Base-by-base conservation (phyloP, 495 filamentous ascomycete species). In the Aspergillus baeticus region DNA sequence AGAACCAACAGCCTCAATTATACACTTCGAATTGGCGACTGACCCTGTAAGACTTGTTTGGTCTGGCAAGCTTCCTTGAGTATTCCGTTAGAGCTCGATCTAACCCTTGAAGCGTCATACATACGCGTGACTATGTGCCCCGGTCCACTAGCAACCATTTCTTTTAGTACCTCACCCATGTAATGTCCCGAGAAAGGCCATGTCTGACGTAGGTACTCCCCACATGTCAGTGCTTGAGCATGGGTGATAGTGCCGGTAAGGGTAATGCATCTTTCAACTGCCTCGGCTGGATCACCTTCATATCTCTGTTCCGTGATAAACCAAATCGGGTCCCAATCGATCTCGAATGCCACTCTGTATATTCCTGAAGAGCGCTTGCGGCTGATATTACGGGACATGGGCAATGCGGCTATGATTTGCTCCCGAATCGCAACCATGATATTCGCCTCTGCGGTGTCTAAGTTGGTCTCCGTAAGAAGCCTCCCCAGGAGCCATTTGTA, bases 151-250 rank as follows among this genome's bases (percentile, higher is more conserved):
- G 3, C 8, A 8, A 29, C 8, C 8, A 29, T 29, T 29, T 29
- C 26, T 29, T 8, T 29, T 3, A 29, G 26, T 8, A 29, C 4
- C 8, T 8, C 26, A 29, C 3, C 8, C 26, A 29, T 29, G 26
- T 8, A 29, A 8, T 29, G 4, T 8, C 26, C 26, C 3, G 26
- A 29, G 26, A 29, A 29, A 43, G 68, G 71, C 71, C 71, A 74
- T 29, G 57, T 63, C 52, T 70, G 71, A 5, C 15, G 11, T 37
- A 74, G 51, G 56, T 72, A 74, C 29, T 65, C 17, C 5, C 20
- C 38, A 43, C 64, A 67, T 17, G 66, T 67, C 26, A 66, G 15
- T 31, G 69, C 68, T 48, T 72, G 69, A 13, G 66, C 66, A 56
- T 65, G 44, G 17, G 46, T 49, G 11, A 31, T 13, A 21, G 60